Percentiles rank a stretch among this genome's conserved stretches.
These are phyloP conservation scores for Gryganskiella cystojenkinii DNA, from an alignment of 192 early-diverging fungal genomes.

Conservation along the genomic window DNA sequence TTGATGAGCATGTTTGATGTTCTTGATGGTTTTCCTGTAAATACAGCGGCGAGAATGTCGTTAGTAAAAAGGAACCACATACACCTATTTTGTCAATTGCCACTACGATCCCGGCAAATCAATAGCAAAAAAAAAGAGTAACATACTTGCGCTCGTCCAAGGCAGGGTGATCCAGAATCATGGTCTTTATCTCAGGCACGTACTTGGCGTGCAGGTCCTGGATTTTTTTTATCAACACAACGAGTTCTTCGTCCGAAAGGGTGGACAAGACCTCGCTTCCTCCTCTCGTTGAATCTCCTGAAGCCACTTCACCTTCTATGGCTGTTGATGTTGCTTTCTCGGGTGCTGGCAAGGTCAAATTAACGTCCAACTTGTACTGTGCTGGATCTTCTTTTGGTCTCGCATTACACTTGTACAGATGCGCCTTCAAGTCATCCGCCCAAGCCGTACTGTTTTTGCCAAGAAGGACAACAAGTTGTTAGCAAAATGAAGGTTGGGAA, in stretches of 20 bases:
- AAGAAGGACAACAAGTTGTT: neutral
- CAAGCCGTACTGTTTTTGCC: slow-evolving; percentile 57
- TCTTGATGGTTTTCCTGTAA: slow-evolving; percentile 50
- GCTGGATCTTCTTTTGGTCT: slow-evolving; percentile 59
- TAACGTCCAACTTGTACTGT: slow-evolving; percentile 53
- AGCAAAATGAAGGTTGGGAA: neutral
- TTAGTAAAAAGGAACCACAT: no score
- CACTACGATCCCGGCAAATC: neutral
- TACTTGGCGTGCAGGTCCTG: slow-evolving; percentile 38
- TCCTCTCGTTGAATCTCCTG: slow-evolving; percentile 14
- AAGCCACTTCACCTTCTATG: slow-evolving; percentile 14
- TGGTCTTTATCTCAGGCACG: slow-evolving; percentile 37
- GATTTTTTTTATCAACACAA: slow-evolving; percentile 40
- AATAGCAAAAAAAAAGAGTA: neutral
- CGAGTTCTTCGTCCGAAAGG: slow-evolving; percentile 23
- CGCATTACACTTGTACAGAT: slow-evolving; percentile 74
- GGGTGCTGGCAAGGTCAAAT: slow-evolving; percentile 50
- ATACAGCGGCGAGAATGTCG: no score
- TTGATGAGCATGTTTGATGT: slow-evolving; percentile 64
- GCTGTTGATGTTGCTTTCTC: slow-evolving; percentile 32
- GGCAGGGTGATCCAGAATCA: slow-evolving; percentile 38
- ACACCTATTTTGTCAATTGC: no score
- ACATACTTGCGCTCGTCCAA: slow-evolving; percentile 51
- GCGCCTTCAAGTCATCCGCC: slow-evolving; percentile 63
- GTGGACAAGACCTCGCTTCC: slow-evolving; percentile 22